Percentiles rank a stretch among this genome's conserved stretches.
phyloP scores from a whole-genome alignment of 495 filamentous ascomycete genomes.

The Neurospora sp. region DNA sequence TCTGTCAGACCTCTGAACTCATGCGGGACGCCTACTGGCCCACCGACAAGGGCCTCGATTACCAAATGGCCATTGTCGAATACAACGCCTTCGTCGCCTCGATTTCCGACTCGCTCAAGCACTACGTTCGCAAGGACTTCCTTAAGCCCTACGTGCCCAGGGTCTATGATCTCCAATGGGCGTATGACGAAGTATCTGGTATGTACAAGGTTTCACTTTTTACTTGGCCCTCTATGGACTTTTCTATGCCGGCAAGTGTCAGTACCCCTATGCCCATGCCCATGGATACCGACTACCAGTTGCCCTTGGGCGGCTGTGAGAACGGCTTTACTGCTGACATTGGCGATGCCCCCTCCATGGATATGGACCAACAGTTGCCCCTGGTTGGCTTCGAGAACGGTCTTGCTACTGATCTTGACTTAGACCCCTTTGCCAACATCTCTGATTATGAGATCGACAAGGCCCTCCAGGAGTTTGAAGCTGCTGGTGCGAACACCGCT shows the following conservation, averaged over 20 bases:
- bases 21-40: neutral
- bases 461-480: neutral
- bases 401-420: neutral
- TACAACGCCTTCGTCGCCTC: neutral
- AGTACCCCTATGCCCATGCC: neutral
- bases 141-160: neutral
- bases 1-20: neutral
- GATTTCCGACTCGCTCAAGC: neutral
- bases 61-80: neutral
- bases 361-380: neutral
- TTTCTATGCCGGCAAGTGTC: neutral
- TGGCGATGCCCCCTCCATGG: neutral
- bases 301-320: neutral
- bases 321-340: neutral
- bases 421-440: neutral
- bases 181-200: neutral
- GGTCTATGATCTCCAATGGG: neutral
- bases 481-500: neutral
- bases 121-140: neutral
- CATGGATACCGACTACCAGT: neutral
- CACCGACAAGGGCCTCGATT: neutral
- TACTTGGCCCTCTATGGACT: neutral
- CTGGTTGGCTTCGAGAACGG: neutral
- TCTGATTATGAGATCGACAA: neutral
- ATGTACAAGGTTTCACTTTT: neutral